Conservation (phyloP, 2,329 filamentous ascomycete species). For the Dothistroma septosporum region DNA sequence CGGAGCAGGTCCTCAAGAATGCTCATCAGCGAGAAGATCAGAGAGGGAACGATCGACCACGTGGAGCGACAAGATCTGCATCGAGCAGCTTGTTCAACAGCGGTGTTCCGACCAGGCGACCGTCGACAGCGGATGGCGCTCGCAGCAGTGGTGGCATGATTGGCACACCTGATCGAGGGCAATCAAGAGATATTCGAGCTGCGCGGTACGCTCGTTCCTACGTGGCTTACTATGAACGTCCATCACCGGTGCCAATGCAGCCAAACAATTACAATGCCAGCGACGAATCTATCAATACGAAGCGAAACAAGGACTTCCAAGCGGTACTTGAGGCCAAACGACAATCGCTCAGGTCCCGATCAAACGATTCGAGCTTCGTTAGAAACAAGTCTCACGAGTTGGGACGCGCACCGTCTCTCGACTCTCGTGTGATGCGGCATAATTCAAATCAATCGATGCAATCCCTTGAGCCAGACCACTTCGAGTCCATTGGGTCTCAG, state of each 20-base stretch:
- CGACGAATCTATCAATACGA: not conserved
- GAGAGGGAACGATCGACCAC: not conserved
- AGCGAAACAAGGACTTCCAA: slow-evolving; percentile 1
- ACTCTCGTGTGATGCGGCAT: not conserved
- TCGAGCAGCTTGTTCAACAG: slow-evolving; percentile 4
- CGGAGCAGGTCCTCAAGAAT: not conserved
- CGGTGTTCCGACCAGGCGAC: not conserved
- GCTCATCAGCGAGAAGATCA: not conserved
- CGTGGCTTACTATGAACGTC: slow-evolving; percentile 1
- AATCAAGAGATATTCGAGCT: not conserved
- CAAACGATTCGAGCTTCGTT: not conserved
- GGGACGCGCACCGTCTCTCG: not conserved
- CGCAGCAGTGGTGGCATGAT: not conserved
- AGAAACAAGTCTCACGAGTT: not conserved
- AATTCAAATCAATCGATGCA: not conserved
- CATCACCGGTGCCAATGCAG: not conserved
- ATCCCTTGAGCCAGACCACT: not conserved
- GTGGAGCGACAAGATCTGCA: not conserved
- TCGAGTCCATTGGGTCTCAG: not conserved
- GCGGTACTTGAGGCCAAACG: not conserved
- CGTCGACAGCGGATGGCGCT: not conserved
- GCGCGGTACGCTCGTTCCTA: slow-evolving; percentile 1
- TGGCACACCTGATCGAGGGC: not conserved
- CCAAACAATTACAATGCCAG: not conserved
- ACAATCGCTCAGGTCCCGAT: not conserved